phyloP scores from a whole-genome alignment of 2,329 filamentous ascomycete genomes.

The Hirsutella rhossiliensis region DNA sequence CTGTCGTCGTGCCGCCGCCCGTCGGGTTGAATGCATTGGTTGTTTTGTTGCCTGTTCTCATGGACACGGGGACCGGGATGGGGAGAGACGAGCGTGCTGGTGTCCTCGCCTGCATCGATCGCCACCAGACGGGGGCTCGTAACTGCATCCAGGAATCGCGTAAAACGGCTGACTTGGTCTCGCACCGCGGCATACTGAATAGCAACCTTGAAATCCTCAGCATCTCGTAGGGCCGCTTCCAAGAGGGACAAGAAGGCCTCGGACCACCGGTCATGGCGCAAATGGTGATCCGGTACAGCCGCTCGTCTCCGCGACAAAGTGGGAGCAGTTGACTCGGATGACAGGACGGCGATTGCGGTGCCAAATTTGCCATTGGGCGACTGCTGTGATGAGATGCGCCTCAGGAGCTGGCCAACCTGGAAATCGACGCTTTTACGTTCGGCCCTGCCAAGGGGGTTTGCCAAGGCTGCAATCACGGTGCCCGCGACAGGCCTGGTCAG shows the following conservation, averaged over 20 bases:
- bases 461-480: constrained; percentile 22
- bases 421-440: constrained; percentile 29
- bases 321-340: background rate
- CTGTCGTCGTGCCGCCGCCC: background rate
- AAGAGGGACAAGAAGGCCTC: constrained; percentile 44
- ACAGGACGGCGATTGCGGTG: constrained; percentile 13
- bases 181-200: constrained; percentile 45
- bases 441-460: constrained; percentile 16
- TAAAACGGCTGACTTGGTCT: constrained; percentile 35
- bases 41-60: background rate
- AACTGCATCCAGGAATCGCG: constrained; percentile 38
- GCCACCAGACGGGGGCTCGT: constrained; percentile 38
- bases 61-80: background rate
- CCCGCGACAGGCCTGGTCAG: constrained; percentile 27
- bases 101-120: constrained; percentile 37
- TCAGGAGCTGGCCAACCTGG: constrained; percentile 33
- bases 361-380: constrained; percentile 39
- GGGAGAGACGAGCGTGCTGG: constrained; percentile 32
- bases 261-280: constrained; percentile 32
- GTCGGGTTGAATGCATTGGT: background rate
- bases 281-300: constrained; percentile 8
- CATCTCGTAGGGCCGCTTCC: constrained; percentile 44
- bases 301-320: constrained; percentile 8
- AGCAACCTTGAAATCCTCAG: constrained; percentile 45
- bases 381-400: constrained; percentile 27